These are phyloP conservation scores for Rhizomucor pusillus DNA, from an alignment of 371 early-diverging fungal species.

Conservation along the genomic window DNA sequence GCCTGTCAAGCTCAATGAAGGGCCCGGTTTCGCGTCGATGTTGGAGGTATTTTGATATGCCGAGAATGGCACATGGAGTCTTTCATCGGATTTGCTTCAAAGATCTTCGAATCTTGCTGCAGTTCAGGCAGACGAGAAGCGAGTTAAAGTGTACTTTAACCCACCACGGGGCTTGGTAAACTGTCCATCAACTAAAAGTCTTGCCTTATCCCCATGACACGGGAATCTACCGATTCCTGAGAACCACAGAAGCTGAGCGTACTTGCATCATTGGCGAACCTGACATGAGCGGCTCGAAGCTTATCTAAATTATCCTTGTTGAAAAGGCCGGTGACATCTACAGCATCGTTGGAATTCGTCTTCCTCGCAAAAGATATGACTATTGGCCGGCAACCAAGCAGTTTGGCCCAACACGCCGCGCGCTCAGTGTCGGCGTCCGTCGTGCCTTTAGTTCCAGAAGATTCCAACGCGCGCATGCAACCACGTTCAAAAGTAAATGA, in stretches of 20 bases:
- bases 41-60: neutral
- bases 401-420: slow-evolving; percentile 1
- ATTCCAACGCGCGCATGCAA: neutral
- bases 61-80: neutral
- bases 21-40: neutral
- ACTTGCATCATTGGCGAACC: neutral
- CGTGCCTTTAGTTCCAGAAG: neutral
- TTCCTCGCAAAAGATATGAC: slow-evolving; percentile 2
- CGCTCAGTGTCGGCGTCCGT: neutral
- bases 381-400: slow-evolving; percentile 9
- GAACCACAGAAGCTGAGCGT: neutral
- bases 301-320: slow-evolving; percentile 1
- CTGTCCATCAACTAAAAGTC: too few species aligned
- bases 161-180: too few species aligned
- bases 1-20: neutral
- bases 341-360: slow-evolving; percentile 1
- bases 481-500: neutral
- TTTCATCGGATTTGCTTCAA: slow-evolving; percentile 4
- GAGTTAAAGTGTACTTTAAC: too few species aligned
- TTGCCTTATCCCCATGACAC: too few species aligned
- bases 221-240: too few species aligned
- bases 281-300: neutral
- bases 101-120: neutral
- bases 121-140: neutral
- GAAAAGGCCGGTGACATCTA: slow-evolving; percentile 3